Percentiles rank a stretch among this genome's conserved stretches.
These are phyloP conservation scores for Penicillium odoratum DNA, from an alignment of 495 filamentous ascomycete genomes.

Conservation along the genomic window DNA sequence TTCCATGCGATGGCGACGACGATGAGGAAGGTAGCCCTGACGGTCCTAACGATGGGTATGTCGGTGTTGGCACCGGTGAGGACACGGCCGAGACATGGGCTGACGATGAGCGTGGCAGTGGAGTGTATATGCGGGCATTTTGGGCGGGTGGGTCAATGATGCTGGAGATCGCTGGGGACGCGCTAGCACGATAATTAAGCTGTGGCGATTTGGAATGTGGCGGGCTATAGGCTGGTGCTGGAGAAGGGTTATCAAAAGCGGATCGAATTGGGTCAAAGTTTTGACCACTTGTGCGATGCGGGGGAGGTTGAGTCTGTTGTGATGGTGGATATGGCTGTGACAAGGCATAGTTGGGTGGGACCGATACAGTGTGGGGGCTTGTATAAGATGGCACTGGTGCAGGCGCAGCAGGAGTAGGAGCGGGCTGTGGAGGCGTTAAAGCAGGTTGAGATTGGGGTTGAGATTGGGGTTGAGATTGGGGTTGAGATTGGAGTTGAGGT, in stretches of 20 bases:
- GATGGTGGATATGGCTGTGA: constrained; percentile 32
- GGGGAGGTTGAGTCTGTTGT: constrained; percentile 26
- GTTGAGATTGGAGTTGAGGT: not conserved
- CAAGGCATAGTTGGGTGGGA: constrained; percentile 22
- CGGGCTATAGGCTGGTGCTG: constrained; percentile 49
- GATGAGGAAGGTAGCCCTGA: constrained; percentile 28
- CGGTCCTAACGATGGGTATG: constrained; percentile 29
- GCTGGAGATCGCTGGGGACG: constrained; percentile 86
- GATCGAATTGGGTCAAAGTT: constrained; percentile 87
- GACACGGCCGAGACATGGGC: constrained; percentile 31
- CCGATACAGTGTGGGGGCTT: constrained; percentile 25
- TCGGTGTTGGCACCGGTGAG: constrained; percentile 30
- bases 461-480: constrained; percentile 12
- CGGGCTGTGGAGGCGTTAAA: constrained; percentile 27
- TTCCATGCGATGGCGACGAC: constrained; percentile 28
- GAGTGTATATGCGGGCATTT: constrained; percentile 35
- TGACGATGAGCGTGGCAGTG: constrained; percentile 34
- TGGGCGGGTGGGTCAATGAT: constrained; percentile 74
- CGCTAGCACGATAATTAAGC: constrained; percentile 67
- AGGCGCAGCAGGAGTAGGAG: constrained; percentile 16
- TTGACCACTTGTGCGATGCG: constrained; percentile 62
- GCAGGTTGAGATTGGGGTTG: constrained; percentile 12
- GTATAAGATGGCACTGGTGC: constrained; percentile 11
- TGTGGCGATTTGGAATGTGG: constrained; percentile 35
- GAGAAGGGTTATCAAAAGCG: constrained; percentile 60